A percentile compares a stretch with the other conserved stretches of the same genome.
These are phyloP conservation scores for Fraxinus velutina DNA, from an alignment of 305 asterid species.

Conservation along the genomic window DNA sequence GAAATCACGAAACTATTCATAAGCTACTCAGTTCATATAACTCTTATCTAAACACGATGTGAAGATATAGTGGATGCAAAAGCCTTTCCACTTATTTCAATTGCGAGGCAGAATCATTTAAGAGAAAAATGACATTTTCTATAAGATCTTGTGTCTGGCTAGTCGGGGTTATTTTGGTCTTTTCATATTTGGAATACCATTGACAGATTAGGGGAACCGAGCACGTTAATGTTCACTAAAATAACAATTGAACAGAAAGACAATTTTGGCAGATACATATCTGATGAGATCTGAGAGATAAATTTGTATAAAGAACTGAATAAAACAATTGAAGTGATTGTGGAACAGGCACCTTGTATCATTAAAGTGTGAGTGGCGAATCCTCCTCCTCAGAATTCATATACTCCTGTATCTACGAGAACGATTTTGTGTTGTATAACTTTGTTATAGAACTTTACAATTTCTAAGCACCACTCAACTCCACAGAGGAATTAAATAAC, in stretches of 20 bases:
- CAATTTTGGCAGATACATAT: not conserved
- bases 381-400: not conserved
- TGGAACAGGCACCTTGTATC: not conserved
- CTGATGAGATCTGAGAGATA: not conserved
- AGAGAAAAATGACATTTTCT: not conserved
- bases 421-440: not conserved
- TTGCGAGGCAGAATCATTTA: not conserved
- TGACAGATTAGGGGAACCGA: not conserved
- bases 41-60: not conserved
- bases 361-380: not conserved
- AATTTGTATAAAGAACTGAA: not conserved
- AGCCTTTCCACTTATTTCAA: not conserved
- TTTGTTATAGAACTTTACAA: not conserved
- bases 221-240: not conserved
- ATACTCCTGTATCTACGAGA: not conserved
- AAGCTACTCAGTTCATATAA: not conserved
- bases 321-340: not conserved
- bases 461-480: not conserved
- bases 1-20: not conserved
- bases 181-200: not conserved
- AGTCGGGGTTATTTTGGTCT: not conserved
- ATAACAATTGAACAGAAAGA: not conserved
- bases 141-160: not conserved
- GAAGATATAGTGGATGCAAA: not conserved
- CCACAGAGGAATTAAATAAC: not conserved